These are phyloP conservation scores for Chondrus crispus DNA, from an alignment of 23 red algal species.

Conservation along the genomic window DNA sequence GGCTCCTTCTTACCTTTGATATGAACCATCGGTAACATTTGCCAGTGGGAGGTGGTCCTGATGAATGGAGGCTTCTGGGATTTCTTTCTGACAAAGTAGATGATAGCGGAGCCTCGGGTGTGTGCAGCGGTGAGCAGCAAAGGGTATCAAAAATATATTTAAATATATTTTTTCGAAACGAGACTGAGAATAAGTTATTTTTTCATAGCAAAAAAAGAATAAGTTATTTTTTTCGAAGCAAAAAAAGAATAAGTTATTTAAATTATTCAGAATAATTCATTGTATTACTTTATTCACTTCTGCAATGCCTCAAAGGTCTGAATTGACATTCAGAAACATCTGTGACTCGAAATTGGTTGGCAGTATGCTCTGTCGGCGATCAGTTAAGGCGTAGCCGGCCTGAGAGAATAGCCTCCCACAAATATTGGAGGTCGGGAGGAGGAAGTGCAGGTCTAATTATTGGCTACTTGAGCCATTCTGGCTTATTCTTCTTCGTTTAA, in stretches of 20 bases:
- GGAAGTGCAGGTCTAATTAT: not conserved
- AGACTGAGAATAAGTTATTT: not conserved
- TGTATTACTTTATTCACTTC: not conserved
- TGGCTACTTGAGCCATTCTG: not conserved
- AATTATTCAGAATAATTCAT: not conserved
- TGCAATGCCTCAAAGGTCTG: not conserved
- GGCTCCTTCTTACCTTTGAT: too few species aligned
- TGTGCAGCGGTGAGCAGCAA: too few species aligned
- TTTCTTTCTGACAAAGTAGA: too few species aligned
- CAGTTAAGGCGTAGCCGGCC: not conserved
- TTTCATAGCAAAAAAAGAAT: not conserved
- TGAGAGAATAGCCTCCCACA: not conserved
- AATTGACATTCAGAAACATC: not conserved
- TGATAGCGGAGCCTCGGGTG: too few species aligned
- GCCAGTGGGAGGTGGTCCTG: too few species aligned
- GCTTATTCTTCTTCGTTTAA: not conserved
- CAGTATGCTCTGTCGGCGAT: not conserved
- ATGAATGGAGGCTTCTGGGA: too few species aligned
- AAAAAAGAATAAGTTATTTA: not conserved
- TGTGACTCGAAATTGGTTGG: not conserved
- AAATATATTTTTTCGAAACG: not conserved
- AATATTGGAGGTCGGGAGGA: slow-evolving; percentile 28
- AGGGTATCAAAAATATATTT: slow-evolving; percentile 14
- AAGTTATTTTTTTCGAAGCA: not conserved
- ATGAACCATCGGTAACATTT: too few species aligned